A percentile compares a stretch with the other conserved stretches of the same genome.
Evolutionary conservation across 2,329 filamentous ascomycete species (phyloP).

Genomic region (Phialemoniopsis sp.): DNA sequence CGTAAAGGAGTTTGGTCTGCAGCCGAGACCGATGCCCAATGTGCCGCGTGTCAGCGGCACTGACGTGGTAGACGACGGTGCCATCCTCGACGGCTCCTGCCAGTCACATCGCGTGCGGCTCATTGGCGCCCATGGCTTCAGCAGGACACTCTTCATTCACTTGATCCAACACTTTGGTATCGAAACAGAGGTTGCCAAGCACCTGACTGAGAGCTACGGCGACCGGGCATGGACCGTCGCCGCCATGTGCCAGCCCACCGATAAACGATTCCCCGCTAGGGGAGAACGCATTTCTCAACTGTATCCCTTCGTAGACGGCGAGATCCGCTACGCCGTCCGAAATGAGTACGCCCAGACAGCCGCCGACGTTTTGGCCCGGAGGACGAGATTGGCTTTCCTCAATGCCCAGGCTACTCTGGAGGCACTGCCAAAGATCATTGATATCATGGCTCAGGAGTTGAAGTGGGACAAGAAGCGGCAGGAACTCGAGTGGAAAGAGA

Average conservation of each 20-base stretch:
- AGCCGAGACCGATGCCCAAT: conserved; percentile 37
- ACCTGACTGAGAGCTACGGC: conserved; percentile 83
- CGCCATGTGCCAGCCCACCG: conserved; percentile 71
- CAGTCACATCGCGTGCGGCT: conserved; percentile 71
- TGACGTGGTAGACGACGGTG: conserved; percentile 64
- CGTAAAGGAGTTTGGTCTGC: conserved; percentile 60
- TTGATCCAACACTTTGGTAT: conserved; percentile 90
- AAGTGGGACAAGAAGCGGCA: conserved; percentile 71
- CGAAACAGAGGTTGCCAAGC: conserved; percentile 87
- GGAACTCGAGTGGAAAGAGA: conserved; percentile 77
- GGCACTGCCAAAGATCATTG: conserved; percentile 78
- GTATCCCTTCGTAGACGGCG: conserved; percentile 89
- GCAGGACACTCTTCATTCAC: conserved; percentile 88
- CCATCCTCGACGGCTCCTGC: conserved; percentile 67
- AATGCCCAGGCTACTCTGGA: conserved; percentile 90
- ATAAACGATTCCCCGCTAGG: conserved; percentile 75
- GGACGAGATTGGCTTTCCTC: conserved; percentile 82
- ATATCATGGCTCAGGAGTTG: conserved; percentile 83
- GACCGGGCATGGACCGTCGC: conserved; percentile 91
- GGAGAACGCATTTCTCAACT: conserved; percentile 75
- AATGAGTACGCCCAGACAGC: conserved; percentile 92
- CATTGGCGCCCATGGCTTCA: conserved; percentile 77
- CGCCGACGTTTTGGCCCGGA: conserved; percentile 79
- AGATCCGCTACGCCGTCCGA: conserved; percentile 81
- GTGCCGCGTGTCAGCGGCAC: conserved; percentile 65